Evolutionary conservation across 371 early-diverging fungal genomes (phyloP).

Genomic region (Mucor velutinosus): DNA sequence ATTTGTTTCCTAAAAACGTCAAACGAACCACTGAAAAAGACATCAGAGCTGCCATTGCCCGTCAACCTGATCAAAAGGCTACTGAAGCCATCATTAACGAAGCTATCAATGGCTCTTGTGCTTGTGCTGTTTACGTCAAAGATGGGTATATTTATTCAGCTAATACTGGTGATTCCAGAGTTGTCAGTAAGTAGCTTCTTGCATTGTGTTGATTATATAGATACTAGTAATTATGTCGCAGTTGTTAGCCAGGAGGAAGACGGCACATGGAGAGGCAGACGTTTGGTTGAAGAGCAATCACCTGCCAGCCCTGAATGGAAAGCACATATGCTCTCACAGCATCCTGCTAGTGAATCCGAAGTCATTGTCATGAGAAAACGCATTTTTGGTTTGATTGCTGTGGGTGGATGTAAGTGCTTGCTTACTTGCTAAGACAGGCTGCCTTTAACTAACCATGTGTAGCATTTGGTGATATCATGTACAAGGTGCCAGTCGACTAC

Average conservation of each 20-base stretch:
- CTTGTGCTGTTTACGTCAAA: conserved; percentile 75
- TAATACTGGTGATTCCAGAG: conserved; percentile 77
- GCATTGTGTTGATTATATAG: neutral
- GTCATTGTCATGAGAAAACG: conserved; percentile 42
- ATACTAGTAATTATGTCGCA: conserved; percentile 1
- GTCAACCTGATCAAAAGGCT: conserved; percentile 32
- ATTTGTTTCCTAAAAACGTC: conserved; percentile 41
- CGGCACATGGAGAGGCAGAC: conserved; percentile 48
- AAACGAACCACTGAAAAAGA: conserved; percentile 41
- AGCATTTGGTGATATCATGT: conserved; percentile 83
- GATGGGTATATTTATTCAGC: conserved; percentile 76
- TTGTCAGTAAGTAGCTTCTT: conserved; percentile 49
- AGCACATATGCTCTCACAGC: conserved; percentile 45
- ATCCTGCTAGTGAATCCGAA: conserved; percentile 43
- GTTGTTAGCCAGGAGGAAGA: conserved; percentile 50
- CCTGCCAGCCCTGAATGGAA: conserved; percentile 49
- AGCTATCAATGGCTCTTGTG: conserved; percentile 80
- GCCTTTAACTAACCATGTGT: neutral
- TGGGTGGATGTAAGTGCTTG: conserved; percentile 48
- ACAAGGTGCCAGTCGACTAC: conserved; percentile 74
- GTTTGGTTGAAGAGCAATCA: conserved; percentile 53
- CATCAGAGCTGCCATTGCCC: conserved; percentile 41
- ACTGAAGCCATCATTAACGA: conserved; percentile 42
- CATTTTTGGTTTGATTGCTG: conserved; percentile 54
- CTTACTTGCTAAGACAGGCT: neutral